A percentile compares a stretch with the other conserved stretches of the same genome.
Evolutionary conservation across 495 filamentous ascomycete species (phyloP).

Genomic region (Xylaria scruposa): DNA sequence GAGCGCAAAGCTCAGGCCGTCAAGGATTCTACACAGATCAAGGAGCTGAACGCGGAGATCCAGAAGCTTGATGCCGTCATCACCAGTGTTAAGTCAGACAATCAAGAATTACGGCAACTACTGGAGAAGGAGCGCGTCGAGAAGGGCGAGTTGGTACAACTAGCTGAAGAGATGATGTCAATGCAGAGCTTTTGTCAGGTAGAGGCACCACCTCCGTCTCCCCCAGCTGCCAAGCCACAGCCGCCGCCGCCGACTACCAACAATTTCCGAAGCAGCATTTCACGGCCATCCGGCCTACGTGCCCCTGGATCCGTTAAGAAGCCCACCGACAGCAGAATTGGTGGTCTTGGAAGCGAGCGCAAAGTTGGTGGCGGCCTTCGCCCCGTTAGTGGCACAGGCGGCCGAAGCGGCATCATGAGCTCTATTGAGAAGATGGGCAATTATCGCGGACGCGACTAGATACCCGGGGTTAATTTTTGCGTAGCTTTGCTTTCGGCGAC

Average conservation of each 20-base stretch:
- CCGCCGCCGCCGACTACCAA: slow-evolving; percentile 24
- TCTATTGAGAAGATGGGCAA: slow-evolving; percentile 75
- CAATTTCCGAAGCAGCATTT: slow-evolving; percentile 34
- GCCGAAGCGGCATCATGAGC: slow-evolving; percentile 70
- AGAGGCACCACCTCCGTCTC: slow-evolving; percentile 28
- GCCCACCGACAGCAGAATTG: slow-evolving; percentile 51
- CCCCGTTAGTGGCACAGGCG: slow-evolving; percentile 47
- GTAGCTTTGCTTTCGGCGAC: slow-evolving; percentile 14
- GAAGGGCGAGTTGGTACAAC: slow-evolving; percentile 91
- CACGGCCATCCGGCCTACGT: slow-evolving; percentile 50
- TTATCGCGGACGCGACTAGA: slow-evolving; percentile 44
- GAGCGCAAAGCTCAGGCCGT: slow-evolving; percentile 58
- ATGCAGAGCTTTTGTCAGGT: slow-evolving; percentile 49
- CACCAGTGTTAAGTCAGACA: slow-evolving; percentile 66
- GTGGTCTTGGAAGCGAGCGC: slow-evolving; percentile 49
- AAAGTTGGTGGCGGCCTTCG: slow-evolving; percentile 53
- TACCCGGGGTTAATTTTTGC: background rate
- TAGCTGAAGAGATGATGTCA: slow-evolving; percentile 87
- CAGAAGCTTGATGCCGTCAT: slow-evolving; percentile 75
- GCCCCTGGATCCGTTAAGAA: slow-evolving; percentile 48
- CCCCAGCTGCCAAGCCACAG: slow-evolving; percentile 27
- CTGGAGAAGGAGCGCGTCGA: slow-evolving; percentile 83
- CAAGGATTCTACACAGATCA: slow-evolving; percentile 58
- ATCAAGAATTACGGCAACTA: slow-evolving; percentile 66
- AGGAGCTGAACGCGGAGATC: slow-evolving; percentile 68